Evolutionary conservation across 352 stramenopile species (phyloP).

Genomic region (Pythium folliculosum): DNA sequence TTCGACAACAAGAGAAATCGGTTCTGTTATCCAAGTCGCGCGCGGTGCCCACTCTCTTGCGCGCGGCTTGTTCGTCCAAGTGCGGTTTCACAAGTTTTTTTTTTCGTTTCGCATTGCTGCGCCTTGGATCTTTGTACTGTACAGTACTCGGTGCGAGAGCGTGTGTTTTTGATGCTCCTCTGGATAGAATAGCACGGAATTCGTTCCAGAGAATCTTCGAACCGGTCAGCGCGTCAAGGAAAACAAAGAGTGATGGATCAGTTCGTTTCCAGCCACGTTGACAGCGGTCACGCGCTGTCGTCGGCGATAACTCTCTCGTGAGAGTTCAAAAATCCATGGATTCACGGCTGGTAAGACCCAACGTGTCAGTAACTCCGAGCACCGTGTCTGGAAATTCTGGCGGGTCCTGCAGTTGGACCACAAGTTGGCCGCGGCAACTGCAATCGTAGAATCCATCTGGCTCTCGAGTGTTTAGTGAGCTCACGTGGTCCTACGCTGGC

Average conservation of each 20-base stretch:
- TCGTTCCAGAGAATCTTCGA: slow-evolving; percentile 3
- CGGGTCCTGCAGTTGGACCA: slow-evolving; percentile 3
- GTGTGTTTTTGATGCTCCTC: too few species aligned
- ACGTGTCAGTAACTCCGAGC: background rate
- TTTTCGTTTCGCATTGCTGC: background rate
- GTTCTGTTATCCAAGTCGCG: too few species aligned
- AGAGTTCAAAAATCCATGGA: background rate
- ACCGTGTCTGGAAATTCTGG: background rate
- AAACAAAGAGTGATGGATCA: background rate
- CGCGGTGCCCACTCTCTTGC: background rate
- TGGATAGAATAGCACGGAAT: too few species aligned
- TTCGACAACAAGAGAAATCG: too few species aligned
- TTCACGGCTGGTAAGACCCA: background rate
- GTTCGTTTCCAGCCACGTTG: slow-evolving; percentile 11
- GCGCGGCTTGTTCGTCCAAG: background rate
- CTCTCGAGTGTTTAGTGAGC: background rate
- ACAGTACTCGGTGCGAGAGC: too few species aligned
- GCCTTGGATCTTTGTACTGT: too few species aligned
- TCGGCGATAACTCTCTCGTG: too few species aligned
- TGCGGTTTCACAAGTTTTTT: background rate
- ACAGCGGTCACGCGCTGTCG: background rate
- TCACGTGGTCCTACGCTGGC: slow-evolving; percentile 10
- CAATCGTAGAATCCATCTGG: slow-evolving; percentile 19
- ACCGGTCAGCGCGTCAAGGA: slow-evolving; percentile 6
- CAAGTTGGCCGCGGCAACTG: slow-evolving; percentile 22